These are phyloP conservation scores for Diaporthe citriasiana DNA, from an alignment of 2,329 filamentous ascomycete species.

Conservation along the genomic window DNA sequence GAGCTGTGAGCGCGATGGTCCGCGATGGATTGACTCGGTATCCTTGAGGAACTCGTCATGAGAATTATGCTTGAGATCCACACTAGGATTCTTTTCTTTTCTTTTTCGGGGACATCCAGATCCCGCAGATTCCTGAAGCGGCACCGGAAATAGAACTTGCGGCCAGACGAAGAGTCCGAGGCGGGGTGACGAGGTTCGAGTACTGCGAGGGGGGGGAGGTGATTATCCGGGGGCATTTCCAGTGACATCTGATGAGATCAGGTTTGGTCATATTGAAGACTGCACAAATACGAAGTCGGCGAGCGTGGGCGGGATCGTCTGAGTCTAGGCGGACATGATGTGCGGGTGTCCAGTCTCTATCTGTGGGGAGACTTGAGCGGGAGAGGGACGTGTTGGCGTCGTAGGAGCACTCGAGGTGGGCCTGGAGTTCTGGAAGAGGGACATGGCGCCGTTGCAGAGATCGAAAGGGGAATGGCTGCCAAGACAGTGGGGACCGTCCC, in stretches of 20 bases:
- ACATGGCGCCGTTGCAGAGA: slow-evolving; percentile 32
- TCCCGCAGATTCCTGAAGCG: background rate
- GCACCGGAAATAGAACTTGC: slow-evolving; percentile 6
- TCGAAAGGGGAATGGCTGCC: slow-evolving; percentile 35
- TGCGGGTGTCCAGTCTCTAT: background rate
- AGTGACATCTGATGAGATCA: background rate
- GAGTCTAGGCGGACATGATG: slow-evolving; percentile 16
- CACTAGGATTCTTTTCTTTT: background rate
- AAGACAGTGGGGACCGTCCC: background rate
- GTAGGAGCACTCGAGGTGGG: slow-evolving; percentile 16
- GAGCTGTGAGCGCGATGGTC: background rate
- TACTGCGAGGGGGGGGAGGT: background rate
- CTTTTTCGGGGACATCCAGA: background rate
- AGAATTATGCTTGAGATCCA: too few relatives aligned
- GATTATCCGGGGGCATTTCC: background rate
- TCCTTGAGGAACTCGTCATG: slow-evolving; percentile 20
- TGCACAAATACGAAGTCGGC: slow-evolving; percentile 20
- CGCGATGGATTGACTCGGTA: slow-evolving; percentile 21
- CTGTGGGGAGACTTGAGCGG: background rate
- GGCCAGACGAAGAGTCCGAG: background rate
- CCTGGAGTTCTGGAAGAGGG: slow-evolving; percentile 24
- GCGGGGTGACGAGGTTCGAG: slow-evolving; percentile 10
- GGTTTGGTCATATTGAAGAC: slow-evolving; percentile 15
- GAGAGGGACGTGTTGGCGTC: background rate
- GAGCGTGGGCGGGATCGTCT: background rate